These are phyloP conservation scores for Globisporangium acanthophoron DNA, from an alignment of 352 stramenopile genomes.

Conservation along the genomic window DNA sequence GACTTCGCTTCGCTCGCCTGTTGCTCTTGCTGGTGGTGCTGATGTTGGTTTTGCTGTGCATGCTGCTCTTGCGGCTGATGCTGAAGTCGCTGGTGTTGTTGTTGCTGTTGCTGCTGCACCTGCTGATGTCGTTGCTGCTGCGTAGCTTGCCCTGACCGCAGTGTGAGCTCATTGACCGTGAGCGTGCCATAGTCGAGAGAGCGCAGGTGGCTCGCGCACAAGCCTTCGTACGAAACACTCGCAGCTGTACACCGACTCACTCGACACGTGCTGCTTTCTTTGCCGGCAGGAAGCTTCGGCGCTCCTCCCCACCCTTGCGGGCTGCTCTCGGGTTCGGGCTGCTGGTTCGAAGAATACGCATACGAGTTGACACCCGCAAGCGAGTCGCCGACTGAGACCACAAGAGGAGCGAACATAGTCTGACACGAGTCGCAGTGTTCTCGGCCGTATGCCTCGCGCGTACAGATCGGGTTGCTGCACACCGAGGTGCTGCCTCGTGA, in stretches of 20 bases:
- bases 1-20: neutral
- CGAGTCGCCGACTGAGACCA: conserved; percentile 34
- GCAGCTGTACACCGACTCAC: conserved; percentile 27
- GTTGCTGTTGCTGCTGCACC: conserved; percentile 6
- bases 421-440: conserved; percentile 63
- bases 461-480: conserved; percentile 59
- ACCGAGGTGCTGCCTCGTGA: neutral
- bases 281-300: conserved; percentile 1
- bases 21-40: neutral
- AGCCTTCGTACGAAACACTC: conserved; percentile 21
- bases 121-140: conserved; percentile 10
- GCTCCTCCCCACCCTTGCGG: conserved; percentile 9
- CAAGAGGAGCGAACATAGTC: conserved; percentile 47
- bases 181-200: conserved; percentile 42
- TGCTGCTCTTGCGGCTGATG: neutral
- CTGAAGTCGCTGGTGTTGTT: conserved; percentile 14
- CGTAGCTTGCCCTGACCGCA: conserved; percentile 29
- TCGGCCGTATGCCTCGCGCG: conserved; percentile 39
- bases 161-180: conserved; percentile 53
- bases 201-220: conserved; percentile 45
- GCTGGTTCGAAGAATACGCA: conserved; percentile 13
- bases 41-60: neutral
- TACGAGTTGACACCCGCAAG: conserved; percentile 14
- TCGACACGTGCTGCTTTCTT: conserved; percentile 25
- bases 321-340: conserved; percentile 17